A percentile compares a stretch with the other conserved stretches of the same genome.
These are phyloP conservation scores for Aspergillus eucalypticola DNA, from an alignment of 2,329 filamentous ascomycete species.

Conservation along the genomic window DNA sequence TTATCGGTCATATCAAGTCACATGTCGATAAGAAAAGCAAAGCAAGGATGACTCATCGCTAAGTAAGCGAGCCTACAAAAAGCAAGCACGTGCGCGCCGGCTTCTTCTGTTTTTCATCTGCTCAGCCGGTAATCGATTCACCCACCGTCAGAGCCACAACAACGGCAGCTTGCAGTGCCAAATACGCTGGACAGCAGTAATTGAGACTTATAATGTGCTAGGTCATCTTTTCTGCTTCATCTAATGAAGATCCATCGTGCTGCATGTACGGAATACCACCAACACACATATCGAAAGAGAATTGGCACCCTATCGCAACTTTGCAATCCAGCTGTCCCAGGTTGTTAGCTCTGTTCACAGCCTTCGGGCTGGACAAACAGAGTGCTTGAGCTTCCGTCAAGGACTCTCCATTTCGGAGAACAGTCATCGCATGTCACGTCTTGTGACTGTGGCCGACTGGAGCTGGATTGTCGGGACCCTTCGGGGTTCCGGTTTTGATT, in stretches of 20 bases:
- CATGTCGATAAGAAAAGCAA: conserved; percentile 6
- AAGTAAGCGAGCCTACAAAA: background rate
- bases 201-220: background rate
- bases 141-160: background rate
- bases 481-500: conserved; percentile 13
- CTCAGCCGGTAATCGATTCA: background rate
- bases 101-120: background rate
- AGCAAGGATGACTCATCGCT: conserved; percentile 5
- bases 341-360: conserved; percentile 14
- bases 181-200: background rate
- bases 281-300: background rate
- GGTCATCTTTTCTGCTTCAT: background rate
- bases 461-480: conserved; percentile 37
- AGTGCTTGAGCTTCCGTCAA: conserved; percentile 18
- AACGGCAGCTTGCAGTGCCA: background rate
- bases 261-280: background rate
- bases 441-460: conserved; percentile 45
- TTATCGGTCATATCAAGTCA: background rate
- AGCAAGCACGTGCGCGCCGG: background rate
- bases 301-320: conserved; percentile 27
- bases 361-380: conserved; percentile 5
- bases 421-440: conserved; percentile 42
- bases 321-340: conserved; percentile 38
- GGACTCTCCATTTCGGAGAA: conserved; percentile 38
- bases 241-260: too few species aligned